These are phyloP conservation scores for Daucus carota DNA, from an alignment of 129 eudicot genomes.

Conservation along the genomic window DNA sequence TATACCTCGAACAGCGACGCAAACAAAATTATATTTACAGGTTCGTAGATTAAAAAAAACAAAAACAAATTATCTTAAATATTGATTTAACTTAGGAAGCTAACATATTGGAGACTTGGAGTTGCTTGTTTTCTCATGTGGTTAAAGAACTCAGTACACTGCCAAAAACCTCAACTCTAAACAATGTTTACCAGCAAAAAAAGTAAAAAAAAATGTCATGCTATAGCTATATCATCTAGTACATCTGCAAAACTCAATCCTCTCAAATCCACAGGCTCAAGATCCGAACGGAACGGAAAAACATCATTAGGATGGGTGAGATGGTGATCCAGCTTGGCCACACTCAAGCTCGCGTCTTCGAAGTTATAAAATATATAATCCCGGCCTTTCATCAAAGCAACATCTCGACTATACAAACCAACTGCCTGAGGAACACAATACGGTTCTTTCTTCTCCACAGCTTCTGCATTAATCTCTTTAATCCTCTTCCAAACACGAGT, in stretches of 20 bases:
- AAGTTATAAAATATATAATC: not conserved
- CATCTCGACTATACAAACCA: not conserved
- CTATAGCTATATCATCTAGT: not conserved
- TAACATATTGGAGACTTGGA: too few species aligned
- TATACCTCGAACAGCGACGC: too few species aligned
- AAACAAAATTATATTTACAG: too few species aligned
- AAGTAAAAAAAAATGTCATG: too few species aligned
- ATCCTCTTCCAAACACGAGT: not conserved
- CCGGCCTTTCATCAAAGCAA: not conserved
- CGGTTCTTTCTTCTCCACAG: not conserved
- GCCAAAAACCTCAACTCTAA: not conserved
- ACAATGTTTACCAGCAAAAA: not conserved
- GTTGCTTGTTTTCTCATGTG: too few species aligned
- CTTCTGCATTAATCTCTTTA: not conserved
- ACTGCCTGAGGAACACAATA: not conserved
- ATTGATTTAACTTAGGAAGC: too few species aligned
- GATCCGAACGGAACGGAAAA: slow-evolving; percentile 4
- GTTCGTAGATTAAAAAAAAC: too few species aligned
- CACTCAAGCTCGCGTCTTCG: not conserved
- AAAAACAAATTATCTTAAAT: too few species aligned
- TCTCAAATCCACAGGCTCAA: slow-evolving; percentile 1
- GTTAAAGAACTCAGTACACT: too few species aligned
- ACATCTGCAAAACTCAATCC: not conserved
- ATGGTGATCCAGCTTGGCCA: not conserved
- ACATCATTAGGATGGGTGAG: not conserved